Percentiles rank a stretch among this genome's conserved stretches.
These are phyloP conservation scores for Xerocomus nothofagi DNA, from an alignment of 1,284 basidiomycete genomes.

Conservation along the genomic window DNA sequence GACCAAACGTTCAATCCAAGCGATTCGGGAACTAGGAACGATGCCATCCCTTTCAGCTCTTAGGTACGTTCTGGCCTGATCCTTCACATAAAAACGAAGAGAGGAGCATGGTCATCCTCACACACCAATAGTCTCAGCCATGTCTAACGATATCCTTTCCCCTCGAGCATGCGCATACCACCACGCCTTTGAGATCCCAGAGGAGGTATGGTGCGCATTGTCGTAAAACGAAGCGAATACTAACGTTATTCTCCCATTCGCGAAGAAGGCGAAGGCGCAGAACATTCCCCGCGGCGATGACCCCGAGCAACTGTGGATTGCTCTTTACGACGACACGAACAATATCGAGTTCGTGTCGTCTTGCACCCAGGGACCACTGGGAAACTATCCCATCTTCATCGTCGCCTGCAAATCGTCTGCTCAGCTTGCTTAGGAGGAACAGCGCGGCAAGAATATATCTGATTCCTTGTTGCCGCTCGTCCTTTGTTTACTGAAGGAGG, in stretches of 20 bases:
- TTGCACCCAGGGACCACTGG: constrained; percentile 53
- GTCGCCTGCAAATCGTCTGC: constrained; percentile 39
- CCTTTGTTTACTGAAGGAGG: constrained; percentile 29
- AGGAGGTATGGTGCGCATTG: constrained; percentile 42
- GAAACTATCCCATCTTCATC: constrained; percentile 62
- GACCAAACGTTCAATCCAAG: background rate
- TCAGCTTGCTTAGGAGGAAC: constrained; percentile 29
- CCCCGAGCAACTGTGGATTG: constrained; percentile 54
- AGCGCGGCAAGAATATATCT: constrained; percentile 29
- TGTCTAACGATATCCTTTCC: background rate
- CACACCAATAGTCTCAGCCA: constrained; percentile 1
- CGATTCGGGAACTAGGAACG: background rate
- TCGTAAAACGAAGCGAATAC: constrained; percentile 41
- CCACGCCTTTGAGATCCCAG: constrained; percentile 29
- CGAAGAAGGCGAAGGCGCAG: constrained; percentile 30
- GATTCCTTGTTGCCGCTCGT: constrained; percentile 39
- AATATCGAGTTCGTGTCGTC: constrained; percentile 56
- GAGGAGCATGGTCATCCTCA: background rate
- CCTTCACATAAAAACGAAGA: background rate
- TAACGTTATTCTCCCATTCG: constrained; percentile 57
- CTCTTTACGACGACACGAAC: constrained; percentile 33
- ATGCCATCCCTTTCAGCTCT: background rate
- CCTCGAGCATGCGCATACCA: constrained; percentile 4
- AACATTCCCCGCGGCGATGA: constrained; percentile 20
- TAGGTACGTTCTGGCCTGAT: background rate